Evolutionary conservation across 306 rosid genomes (phyloP).

Genomic region (Prunus salicina): DNA sequence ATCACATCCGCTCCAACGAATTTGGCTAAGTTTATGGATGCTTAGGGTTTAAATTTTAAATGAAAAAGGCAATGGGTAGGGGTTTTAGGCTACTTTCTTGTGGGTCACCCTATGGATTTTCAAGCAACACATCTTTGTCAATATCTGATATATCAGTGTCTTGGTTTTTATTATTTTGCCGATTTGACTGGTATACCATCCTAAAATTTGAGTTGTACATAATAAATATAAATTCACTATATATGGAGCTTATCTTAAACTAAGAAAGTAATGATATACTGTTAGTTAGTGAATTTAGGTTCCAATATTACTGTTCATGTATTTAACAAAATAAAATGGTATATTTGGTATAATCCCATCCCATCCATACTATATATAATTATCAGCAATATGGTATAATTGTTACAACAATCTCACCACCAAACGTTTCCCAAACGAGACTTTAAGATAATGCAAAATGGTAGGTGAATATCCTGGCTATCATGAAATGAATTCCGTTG

Average conservation of each 20-base stretch:
- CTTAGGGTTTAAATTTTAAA: background rate
- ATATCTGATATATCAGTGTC: background rate
- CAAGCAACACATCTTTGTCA: background rate
- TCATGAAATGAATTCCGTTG: background rate
- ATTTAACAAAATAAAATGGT: no score
- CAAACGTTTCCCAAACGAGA: background rate
- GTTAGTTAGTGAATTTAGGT: no score
- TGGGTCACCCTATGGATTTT: background rate
- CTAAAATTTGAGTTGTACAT: background rate
- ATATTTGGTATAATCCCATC: no score
- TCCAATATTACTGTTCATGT: no score
- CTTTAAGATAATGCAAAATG: background rate
- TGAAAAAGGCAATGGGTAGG: background rate
- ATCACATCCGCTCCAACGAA: no score
- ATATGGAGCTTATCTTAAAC: no score
- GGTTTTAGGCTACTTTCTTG: background rate
- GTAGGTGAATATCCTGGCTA: background rate
- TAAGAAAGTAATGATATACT: no score
- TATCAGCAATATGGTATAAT: background rate
- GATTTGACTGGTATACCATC: background rate
- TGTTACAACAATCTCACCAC: background rate
- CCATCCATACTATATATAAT: background rate
- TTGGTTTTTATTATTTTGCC: background rate
- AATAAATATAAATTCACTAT: no score
- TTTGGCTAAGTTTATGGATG: rapidly evolving